Evolutionary conservation across 108 stramenopile genomes (phyloP), one percentile per base, ranked within the genome.

Genomic region (Phaeodactylum tricornutum): DNA sequence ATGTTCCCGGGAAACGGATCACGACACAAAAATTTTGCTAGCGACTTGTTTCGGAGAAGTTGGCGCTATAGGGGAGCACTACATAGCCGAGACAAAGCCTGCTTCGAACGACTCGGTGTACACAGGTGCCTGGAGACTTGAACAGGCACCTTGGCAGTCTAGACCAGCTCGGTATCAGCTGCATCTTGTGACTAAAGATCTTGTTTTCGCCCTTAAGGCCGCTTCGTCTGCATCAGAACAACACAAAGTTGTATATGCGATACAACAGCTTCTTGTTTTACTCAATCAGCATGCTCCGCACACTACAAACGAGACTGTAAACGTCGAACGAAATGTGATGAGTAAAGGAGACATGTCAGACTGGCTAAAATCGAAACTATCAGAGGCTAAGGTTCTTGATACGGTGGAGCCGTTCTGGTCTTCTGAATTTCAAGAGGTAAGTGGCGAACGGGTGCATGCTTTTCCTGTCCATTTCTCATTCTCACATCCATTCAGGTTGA

Each of bases 341-440:
- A 6, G 25, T 1, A 69, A 59, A 29, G 17, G 20, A 23, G 23
- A 52, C 41, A 92, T 92, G 89, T 71, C 61, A 26, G 58, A 57
- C 29, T 79, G 70, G 78, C 70, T 92, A 16, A 51, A 41, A 39
- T 62, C 66, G 30, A 71, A 74, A 47, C 71, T 93, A 8, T 52
- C 56, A 6, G 51, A 82, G 29, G 72, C 74, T 9, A 74, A 69
- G 17, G 85, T 89, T 2, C 53, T 66, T 12, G 67, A 75, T 24
- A 33, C 76, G 19, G 71, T 93, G n/a, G 85, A 87, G 48, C 87
- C 92, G 21, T 93, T 69, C 47, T 93, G 84, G 84, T 55, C 43
- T 7, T 71, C 83, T 4, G 63, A 70, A 16, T 93, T 84, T 63
- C 53, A 57, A 29, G 76, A 81, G 47, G 31, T 33, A 21, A 49